Evolutionary conservation across 306 rosid species (phyloP).

Genomic region (Prunus fruticosa): DNA sequence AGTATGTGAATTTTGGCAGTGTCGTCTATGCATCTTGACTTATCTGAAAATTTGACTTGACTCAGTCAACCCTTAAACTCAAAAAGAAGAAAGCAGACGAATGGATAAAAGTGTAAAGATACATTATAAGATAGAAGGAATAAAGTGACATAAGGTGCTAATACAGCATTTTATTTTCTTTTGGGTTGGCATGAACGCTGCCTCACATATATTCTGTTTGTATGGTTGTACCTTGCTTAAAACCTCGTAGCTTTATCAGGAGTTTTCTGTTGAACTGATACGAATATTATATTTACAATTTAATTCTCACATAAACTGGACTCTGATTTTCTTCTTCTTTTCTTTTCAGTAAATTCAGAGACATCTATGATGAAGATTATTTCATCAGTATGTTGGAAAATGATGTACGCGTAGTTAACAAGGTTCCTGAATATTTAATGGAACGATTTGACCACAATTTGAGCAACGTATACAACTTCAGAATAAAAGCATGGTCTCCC

Average conservation of each 20-base stretch:
- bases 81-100: not conserved
- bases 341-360: slow-evolving; percentile 72
- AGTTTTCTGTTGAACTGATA: not conserved
- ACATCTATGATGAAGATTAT: slow-evolving; percentile 86
- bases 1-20: not conserved
- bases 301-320: slow-evolving; percentile 18
- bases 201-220: not conserved
- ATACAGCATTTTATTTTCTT: not conserved
- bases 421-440: slow-evolving; percentile 83
- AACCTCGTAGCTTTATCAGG: not conserved
- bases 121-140: not conserved
- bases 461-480: slow-evolving; percentile 93
- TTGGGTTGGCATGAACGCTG: not conserved
- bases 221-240: not conserved
- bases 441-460: slow-evolving; percentile 93
- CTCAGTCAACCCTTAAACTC: not conserved
- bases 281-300: slow-evolving; percentile 7
- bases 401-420: slow-evolving; percentile 80
- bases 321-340: slow-evolving; percentile 30
- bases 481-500: slow-evolving; percentile 93
- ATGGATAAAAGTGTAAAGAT: not conserved
- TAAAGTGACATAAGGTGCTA: not conserved
- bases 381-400: slow-evolving; percentile 61
- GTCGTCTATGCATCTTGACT: not conserved
- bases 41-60: not conserved